Percentiles rank a stretch among this genome's conserved stretches.
Conservation (phyloP, 805 yeast species). For the Ogataea trehalophila region DNA sequence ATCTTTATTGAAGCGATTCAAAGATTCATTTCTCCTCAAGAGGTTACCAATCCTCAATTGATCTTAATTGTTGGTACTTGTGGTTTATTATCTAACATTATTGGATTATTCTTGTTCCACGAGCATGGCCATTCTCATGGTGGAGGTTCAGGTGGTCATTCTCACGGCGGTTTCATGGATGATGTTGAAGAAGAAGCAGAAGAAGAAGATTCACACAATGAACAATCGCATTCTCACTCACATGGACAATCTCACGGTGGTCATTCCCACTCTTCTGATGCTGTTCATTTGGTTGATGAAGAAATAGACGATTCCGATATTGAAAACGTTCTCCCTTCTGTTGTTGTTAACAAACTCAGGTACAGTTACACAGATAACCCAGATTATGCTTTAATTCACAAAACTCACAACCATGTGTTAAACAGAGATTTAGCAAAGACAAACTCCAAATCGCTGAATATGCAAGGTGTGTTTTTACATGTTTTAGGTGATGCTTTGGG, state of each 20-base stretch:
- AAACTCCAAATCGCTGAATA: conserved; percentile 68
- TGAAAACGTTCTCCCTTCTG: conserved; percentile 25
- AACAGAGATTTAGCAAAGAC: conserved; percentile 15
- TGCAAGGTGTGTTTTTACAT: conserved; percentile 95
- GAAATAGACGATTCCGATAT: conserved; percentile 18
- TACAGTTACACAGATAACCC: conserved; percentile 5
- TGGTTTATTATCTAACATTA: conserved; percentile 76
- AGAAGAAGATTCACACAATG: conserved; percentile 15
- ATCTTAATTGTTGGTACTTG: conserved; percentile 77
- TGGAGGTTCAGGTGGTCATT: conserved; percentile 28
- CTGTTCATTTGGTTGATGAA: background rate
- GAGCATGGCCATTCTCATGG: conserved; percentile 68
- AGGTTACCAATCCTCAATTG: conserved; percentile 75
- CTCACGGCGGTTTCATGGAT: conserved; percentile 21
- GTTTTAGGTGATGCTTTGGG: conserved; percentile 96
- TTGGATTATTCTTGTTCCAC: conserved; percentile 85
- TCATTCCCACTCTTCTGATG: conserved; percentile 15
- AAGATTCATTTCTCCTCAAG: conserved; percentile 77
- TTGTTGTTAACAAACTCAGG: conserved; percentile 22
- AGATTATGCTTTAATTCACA: conserved; percentile 15
- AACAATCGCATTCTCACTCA: conserved; percentile 13
- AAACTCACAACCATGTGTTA: conserved; percentile 21
- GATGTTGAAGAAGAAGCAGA: conserved; percentile 15
- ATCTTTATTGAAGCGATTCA: conserved; percentile 91
- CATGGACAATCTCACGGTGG: conserved; percentile 12